Percentiles rank a stretch among this genome's conserved stretches.
These are phyloP conservation scores for Metarhizium humberi DNA, from an alignment of 2,329 filamentous ascomycete genomes.

Conservation along the genomic window DNA sequence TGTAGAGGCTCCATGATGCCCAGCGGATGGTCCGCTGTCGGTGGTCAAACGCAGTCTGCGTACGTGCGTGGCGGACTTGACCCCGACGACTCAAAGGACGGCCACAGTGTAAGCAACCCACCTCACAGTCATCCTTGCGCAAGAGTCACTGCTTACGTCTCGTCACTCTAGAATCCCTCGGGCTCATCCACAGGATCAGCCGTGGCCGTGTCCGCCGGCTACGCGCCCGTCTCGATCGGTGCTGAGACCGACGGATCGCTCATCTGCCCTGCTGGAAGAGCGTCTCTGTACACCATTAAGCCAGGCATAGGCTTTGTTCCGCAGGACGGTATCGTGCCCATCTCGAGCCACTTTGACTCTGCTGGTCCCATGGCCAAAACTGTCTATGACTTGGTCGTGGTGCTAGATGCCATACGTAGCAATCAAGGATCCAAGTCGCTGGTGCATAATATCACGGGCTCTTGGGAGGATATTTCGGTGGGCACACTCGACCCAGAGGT, in stretches of 20 bases:
- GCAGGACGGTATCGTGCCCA: constrained; percentile 4
- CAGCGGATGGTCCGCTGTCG: constrained; percentile 9
- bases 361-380: constrained; percentile 7
- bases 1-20: no score
- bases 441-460: not conserved
- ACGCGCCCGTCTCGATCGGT: constrained; percentile 46
- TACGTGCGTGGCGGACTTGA: constrained; percentile 7
- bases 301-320: constrained; percentile 6
- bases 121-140: not conserved
- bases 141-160: not conserved
- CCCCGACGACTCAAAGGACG: constrained; percentile 2
- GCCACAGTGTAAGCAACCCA: constrained; percentile 5
- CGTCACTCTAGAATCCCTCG: constrained; percentile 21
- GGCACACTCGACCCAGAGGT: not conserved
- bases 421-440: no score
- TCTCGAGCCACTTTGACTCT: constrained; percentile 3
- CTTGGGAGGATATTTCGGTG: not conserved
- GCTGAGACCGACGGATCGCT: constrained; percentile 44
- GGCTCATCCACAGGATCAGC: constrained; percentile 48
- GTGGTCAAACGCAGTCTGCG: constrained; percentile 8
- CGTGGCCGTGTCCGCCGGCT: constrained; percentile 41
- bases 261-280: constrained; percentile 6
- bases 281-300: constrained; percentile 9
- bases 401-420: no score
- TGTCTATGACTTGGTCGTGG: not conserved